phyloP scores from a whole-genome alignment of 1,139 yeast genomes.

The Candida albicans region DNA sequence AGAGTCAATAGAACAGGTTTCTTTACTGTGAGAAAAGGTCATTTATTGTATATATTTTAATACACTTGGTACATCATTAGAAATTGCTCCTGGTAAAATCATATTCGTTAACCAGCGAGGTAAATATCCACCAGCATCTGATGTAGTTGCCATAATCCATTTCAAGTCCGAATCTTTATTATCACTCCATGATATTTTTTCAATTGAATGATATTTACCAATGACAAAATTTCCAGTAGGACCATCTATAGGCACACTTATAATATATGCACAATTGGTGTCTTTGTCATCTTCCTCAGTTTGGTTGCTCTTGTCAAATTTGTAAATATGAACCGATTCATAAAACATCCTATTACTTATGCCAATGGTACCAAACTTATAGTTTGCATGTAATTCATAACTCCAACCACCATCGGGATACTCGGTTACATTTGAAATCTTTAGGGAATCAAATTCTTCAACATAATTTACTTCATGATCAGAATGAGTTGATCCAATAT shows the following conservation, averaged over 20 bases:
- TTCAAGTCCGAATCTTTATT: constrained; percentile 33
- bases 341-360: constrained; percentile 55
- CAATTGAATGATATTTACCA: constrained; percentile 61
- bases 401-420: constrained; percentile 13
- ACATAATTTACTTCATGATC: constrained; percentile 36
- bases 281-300: no score
- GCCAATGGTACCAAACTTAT: constrained; percentile 49
- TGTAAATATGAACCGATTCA: constrained; percentile 52
- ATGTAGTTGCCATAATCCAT: constrained; percentile 67
- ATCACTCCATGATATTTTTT: constrained; percentile 40
- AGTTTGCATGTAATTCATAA: constrained; percentile 35
- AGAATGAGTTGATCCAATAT: constrained; percentile 29
- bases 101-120: constrained; percentile 64
- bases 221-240: constrained; percentile 24
- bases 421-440: constrained; percentile 10
- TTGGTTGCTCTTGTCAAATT: constrained; percentile 20
- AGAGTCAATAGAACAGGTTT: background rate
- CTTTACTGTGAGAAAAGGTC: no score
- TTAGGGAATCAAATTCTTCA: constrained; percentile 26
- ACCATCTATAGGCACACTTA: constrained; percentile 50
- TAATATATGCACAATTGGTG: constrained; percentile 37
- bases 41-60: constrained; percentile 6
- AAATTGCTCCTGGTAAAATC: constrained; percentile 56
- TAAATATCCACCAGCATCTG: constrained; percentile 66
- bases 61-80: constrained; percentile 67